A percentile compares a stretch with the other conserved stretches of the same genome.
phyloP scores from a whole-genome alignment of 1,284 basidiomycete genomes.

The Microbotryum intermedium region DNA sequence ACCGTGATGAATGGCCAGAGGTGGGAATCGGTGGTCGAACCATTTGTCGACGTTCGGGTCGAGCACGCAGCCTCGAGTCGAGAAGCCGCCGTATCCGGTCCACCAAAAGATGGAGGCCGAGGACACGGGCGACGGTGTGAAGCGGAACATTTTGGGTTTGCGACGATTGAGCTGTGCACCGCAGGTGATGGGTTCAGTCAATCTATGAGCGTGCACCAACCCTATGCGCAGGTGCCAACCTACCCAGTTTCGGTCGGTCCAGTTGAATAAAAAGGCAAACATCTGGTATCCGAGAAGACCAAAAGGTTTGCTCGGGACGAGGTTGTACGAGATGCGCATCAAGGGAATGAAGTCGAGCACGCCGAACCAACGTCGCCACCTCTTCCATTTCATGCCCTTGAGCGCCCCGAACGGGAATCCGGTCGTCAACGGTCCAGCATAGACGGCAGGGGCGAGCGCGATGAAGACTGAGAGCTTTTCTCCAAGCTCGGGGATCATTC shows the following conservation, averaged over 20 bases:
- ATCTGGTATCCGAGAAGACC: constrained; percentile 49
- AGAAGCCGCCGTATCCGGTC: constrained; percentile 54
- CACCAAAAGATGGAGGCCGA: constrained; percentile 42
- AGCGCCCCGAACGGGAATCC: constrained; percentile 52
- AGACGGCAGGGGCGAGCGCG: constrained; percentile 54
- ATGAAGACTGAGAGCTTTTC: constrained; percentile 51
- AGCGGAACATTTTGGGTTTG: constrained; percentile 57
- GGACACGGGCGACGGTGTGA: constrained; percentile 53
- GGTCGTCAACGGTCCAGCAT: constrained; percentile 51
- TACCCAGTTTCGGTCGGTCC: constrained; percentile 58
- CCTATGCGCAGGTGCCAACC: constrained; percentile 11
- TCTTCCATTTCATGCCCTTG: constrained; percentile 48
- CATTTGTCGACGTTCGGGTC: constrained; percentile 46
- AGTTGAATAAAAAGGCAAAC: constrained; percentile 55
- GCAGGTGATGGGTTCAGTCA: neutral
- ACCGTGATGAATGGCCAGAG: constrained; percentile 48
- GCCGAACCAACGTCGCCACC: constrained; percentile 51
- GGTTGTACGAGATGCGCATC: constrained; percentile 54
- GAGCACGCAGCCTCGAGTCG: constrained; percentile 50
- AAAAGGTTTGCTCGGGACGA: constrained; percentile 44
- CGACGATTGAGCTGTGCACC: constrained; percentile 43
- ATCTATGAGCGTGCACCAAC: constrained; percentile 3
- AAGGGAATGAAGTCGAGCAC: constrained; percentile 55
- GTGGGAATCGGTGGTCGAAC: constrained; percentile 53
- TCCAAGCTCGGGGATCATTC: constrained; percentile 52